Conservation (phyloP, 805 yeast genomes). For the Spencermartinsiella europaea region DNA sequence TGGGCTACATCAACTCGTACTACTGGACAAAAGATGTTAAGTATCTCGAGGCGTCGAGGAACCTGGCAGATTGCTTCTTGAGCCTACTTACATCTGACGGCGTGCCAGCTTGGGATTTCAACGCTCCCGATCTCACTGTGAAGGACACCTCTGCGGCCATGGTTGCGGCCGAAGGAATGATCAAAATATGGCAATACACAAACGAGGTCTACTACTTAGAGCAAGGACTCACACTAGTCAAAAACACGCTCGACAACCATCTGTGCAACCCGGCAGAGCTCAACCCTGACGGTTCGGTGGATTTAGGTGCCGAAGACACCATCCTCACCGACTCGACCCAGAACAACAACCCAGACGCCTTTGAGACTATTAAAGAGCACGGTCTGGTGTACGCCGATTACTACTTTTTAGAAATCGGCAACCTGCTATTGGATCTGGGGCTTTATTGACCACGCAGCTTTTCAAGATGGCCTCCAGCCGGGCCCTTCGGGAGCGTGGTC, state of each 20-base stretch:
- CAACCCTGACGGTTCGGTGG: constrained; percentile 11
- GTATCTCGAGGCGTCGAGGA: constrained; percentile 26
- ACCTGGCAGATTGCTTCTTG: constrained; percentile 22
- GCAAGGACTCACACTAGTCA: constrained; percentile 18
- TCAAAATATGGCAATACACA: constrained; percentile 21
- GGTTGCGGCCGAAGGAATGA: constrained; percentile 26
- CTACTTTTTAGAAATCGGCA: constrained; percentile 26
- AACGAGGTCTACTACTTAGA: constrained; percentile 12
- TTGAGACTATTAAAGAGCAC: constrained; percentile 20
- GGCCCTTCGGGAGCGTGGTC: no score
- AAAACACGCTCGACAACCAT: constrained; percentile 11
- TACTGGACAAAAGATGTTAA: constrained; percentile 23
- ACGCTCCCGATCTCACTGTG: constrained; percentile 24
- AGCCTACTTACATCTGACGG: constrained; percentile 24
- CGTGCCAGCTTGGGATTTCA: constrained; percentile 28
- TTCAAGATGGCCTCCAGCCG: no score
- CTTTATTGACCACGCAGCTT: no score
- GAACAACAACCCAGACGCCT: constrained; percentile 24
- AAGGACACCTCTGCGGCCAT: constrained; percentile 29
- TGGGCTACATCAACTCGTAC: constrained; percentile 25
- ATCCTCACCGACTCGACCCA: constrained; percentile 24
- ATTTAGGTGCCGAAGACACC: constrained; percentile 25
- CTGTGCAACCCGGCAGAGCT: not conserved
- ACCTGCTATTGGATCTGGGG: constrained; percentile 25
- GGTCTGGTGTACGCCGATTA: no score